A percentile compares a stretch with the other conserved stretches of the same genome.
Evolutionary conservation across 371 early-diverging fungal species (phyloP).

Genomic region (Funneliformis caledonium): DNA sequence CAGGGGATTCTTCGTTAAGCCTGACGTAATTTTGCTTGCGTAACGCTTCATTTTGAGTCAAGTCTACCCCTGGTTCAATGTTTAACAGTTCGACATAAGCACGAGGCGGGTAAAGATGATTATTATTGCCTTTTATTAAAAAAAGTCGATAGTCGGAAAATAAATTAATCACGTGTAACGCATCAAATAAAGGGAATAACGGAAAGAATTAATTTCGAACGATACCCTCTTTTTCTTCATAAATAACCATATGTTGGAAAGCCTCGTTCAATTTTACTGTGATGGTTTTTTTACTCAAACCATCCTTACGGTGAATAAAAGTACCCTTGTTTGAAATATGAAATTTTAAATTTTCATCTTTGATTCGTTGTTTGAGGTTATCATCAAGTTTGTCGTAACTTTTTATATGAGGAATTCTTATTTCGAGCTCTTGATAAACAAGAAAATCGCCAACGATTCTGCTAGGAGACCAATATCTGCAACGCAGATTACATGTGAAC

Average conservation of each 20-base stretch:
- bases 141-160: neutral
- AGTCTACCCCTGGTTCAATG: slow-evolving; percentile 13
- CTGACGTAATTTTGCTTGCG: neutral
- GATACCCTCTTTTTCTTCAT: slow-evolving; percentile 13
- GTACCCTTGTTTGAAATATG: slow-evolving; percentile 24
- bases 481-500: neutral
- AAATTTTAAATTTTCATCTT: slow-evolving; percentile 24
- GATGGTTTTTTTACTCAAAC: slow-evolving; percentile 31
- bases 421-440: slow-evolving; percentile 24
- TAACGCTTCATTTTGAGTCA: neutral
- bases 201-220: neutral
- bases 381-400: slow-evolving; percentile 8
- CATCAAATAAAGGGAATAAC: neutral
- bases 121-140: neutral
- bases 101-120: slow-evolving; percentile 12
- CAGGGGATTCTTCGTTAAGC: neutral
- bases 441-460: slow-evolving; percentile 23
- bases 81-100: slow-evolving; percentile 27
- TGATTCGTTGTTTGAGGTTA: neutral
- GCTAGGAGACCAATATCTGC: slow-evolving; percentile 29
- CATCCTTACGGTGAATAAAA: slow-evolving; percentile 25
- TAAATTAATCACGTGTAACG: neutral
- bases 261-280: neutral
- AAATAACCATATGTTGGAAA: slow-evolving; percentile 32
- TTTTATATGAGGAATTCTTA: neutral